Evolutionary conservation across 2,329 filamentous ascomycete species (phyloP).

Genomic region (Metarhizium brunneum): DNA sequence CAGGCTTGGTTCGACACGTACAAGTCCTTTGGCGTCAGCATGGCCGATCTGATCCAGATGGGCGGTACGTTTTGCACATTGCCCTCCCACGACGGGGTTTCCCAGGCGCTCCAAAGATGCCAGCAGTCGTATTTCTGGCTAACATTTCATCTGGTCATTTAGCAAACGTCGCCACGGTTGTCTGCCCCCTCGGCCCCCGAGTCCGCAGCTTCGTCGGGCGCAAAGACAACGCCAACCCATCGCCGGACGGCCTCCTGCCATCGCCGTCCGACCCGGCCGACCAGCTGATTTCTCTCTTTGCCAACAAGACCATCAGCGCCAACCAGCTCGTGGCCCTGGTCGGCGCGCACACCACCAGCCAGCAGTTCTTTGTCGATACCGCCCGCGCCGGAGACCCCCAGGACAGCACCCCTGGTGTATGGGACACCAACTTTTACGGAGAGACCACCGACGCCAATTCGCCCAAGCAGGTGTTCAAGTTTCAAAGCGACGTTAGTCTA

Average conservation of each 20-base stretch:
- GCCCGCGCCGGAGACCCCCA: conserved; percentile 32
- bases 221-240: conserved; percentile 28
- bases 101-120: neutral
- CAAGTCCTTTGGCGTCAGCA: conserved; percentile 28
- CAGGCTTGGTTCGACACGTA: conserved; percentile 29
- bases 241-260: conserved; percentile 33
- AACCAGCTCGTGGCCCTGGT: conserved; percentile 40
- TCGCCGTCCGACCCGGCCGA: conserved; percentile 28
- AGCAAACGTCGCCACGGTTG: conserved; percentile 31
- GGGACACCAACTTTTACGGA: conserved; percentile 40
- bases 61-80: conserved; percentile 21
- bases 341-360: conserved; percentile 40
- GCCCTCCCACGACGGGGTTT: too few species aligned
- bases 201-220: conserved; percentile 41
- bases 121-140: too few species aligned
- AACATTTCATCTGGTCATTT: neutral
- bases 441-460: conserved; percentile 20
- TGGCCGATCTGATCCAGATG: conserved; percentile 45
- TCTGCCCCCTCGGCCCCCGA: conserved; percentile 32
- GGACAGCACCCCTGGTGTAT: conserved; percentile 40
- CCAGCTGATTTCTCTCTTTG: conserved; percentile 35
- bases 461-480: conserved; percentile 25
- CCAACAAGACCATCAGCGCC: conserved; percentile 39
- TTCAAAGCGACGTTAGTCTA: conserved; percentile 30
- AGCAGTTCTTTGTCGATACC: conserved; percentile 33